Base-by-base conservation (phyloP, 1,284 basidiomycete species). In the Phylloboletellus chloephorus region DNA sequence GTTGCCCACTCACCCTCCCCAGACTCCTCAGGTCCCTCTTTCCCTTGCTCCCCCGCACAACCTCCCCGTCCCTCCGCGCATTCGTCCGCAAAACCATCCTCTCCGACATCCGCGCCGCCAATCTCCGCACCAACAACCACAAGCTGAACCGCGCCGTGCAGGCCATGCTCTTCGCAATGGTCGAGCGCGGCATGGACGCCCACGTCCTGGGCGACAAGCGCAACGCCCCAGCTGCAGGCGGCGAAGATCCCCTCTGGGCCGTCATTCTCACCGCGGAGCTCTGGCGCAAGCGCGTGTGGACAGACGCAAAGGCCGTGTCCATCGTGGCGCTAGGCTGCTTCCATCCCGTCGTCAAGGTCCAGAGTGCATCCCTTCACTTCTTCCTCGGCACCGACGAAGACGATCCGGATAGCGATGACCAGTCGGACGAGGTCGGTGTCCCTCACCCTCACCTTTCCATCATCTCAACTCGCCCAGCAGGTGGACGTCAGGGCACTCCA, bases 221-320 rank as follows among this genome's bases (percentile, higher is more conserved):
- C 0, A 89, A 85, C 72, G 77, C 46, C 71, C 70, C 12, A 50
- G 62, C 30, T 5, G 64, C 70, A 21, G 68, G 68, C 24, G 79
- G 81, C 6, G 87, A 89, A 26, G 95, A 98, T 57, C 94, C 95
- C 2, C 88, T 98, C 77, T 98, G 96, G 95, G 95, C 96, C 2
- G 85, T 98, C 31, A 86, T 95, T 36, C 67, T 98, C 40, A 90
- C 94, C 11, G 88, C 90, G 57, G 94, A 98, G 56, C 71, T 98
- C 19, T 98, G 95, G 96, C 79, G 78, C 54, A 98, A 95, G 66
- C 80, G 83, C 24, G 80, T 96, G 28, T 99, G 95, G 88, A 85
- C 78, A 42, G 96, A 98, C 60, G 77, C 83, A 3, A 98, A 97
- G 68, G 82, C 93, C 0, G 93, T 98, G 5, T 84, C 94, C 5